These are phyloP conservation scores for Pogostemon cablin DNA, from an alignment of 257 asterid species.

Conservation along the genomic window DNA sequence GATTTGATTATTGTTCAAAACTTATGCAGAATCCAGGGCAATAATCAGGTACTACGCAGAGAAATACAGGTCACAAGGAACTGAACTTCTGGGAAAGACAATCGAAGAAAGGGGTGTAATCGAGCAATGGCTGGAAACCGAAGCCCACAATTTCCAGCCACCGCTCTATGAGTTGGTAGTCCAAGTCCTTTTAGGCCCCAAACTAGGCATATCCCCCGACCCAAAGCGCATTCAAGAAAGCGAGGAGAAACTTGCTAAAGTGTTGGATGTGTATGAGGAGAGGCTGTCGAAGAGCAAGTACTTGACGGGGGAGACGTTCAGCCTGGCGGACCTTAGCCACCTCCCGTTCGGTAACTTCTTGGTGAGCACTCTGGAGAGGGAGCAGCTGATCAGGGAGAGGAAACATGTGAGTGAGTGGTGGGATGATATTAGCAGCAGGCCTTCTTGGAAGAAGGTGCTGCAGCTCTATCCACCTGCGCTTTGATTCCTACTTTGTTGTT, in stretches of 20 bases:
- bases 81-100: conserved; percentile 39
- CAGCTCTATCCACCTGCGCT: conserved; percentile 33
- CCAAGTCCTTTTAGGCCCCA: conserved; percentile 36
- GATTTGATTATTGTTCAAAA: not conserved
- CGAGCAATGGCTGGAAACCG: conserved; percentile 55
- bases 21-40: conserved; percentile 51
- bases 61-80: conserved; percentile 50
- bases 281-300: conserved; percentile 48
- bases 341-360: conserved; percentile 42
- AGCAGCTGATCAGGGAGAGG: conserved; percentile 47
- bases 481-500: not conserved
- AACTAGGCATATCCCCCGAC: conserved; percentile 36
- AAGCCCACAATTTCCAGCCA: conserved; percentile 52
- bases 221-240: conserved; percentile 29
- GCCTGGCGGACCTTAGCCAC: conserved; percentile 59
- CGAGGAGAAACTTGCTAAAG: conserved; percentile 46
- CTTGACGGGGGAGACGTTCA: conserved; percentile 52
- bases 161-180: conserved; percentile 41
- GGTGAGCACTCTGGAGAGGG: conserved; percentile 34
- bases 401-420: conserved; percentile 55
- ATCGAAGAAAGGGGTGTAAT: conserved; percentile 44
- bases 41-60: conserved; percentile 49
- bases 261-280: conserved; percentile 50
- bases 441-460: conserved; percentile 49
- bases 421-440: conserved; percentile 53